Evolutionary conservation across 495 filamentous ascomycete genomes (phyloP).

Genomic region (Aspergillus nidulans): DNA sequence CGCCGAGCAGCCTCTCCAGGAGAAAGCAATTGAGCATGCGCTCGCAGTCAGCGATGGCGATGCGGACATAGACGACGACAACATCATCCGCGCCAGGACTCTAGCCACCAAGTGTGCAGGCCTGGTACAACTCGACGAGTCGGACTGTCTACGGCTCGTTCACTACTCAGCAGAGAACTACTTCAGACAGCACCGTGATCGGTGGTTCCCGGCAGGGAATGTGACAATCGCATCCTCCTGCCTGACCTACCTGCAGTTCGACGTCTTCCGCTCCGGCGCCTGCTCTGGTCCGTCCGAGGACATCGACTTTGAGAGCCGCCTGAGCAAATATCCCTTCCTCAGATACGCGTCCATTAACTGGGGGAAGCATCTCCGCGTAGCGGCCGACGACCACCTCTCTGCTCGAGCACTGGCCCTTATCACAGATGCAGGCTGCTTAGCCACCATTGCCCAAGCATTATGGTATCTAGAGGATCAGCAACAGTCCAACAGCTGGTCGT

Average conservation of each 20-base stretch:
- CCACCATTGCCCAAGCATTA: neutral
- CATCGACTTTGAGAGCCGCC: neutral
- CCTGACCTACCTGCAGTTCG: constrained; percentile 2
- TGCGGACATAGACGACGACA: constrained; percentile 4
- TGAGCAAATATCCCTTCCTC: constrained; percentile 4
- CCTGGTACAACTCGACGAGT: constrained; percentile 8
- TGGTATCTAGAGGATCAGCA: constrained; percentile 8
- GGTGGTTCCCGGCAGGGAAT: constrained; percentile 1
- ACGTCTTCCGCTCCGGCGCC: neutral
- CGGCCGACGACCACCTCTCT: neutral
- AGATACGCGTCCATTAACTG: constrained; percentile 7
- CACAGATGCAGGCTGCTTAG: neutral
- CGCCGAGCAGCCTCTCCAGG: constrained; percentile 1
- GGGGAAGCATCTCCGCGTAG: neutral
- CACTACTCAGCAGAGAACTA: constrained; percentile 7
- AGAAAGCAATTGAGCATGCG: constrained; percentile 4
- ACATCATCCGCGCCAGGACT: constrained; percentile 2
- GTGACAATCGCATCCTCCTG: neutral
- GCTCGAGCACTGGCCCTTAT: neutral
- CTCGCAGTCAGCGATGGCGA: neutral
- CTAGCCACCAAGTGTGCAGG: constrained; percentile 9
- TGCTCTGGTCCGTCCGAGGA: constrained; percentile 6
- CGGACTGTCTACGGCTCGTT: neutral
- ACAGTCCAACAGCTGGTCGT: neutral
- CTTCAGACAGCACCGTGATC: neutral